A percentile compares a stretch with the other conserved stretches of the same genome.
Conservation (phyloP, 2,329 filamentous ascomycete genomes). For the Didymella sp. region DNA sequence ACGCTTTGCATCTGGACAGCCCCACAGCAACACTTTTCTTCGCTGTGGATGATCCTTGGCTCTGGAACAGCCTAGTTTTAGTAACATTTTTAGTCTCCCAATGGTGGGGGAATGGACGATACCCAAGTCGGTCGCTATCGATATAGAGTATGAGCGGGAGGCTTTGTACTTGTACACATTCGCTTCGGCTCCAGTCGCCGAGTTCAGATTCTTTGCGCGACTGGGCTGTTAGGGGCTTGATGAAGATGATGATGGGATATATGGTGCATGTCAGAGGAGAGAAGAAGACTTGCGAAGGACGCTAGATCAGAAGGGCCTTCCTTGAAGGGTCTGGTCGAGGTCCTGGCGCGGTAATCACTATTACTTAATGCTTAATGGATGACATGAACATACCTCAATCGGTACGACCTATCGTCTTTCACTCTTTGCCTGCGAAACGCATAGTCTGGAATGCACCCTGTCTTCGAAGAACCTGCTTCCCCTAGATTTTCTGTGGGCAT, state of each 20-base stretch:
- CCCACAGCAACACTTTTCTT: conserved; percentile 19
- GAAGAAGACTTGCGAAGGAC: conserved; percentile 4
- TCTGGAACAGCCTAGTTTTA: conserved; percentile 14
- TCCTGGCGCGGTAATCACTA: conserved; percentile 31
- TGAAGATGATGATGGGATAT: conserved; percentile 5
- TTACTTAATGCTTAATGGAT: conserved; percentile 48
- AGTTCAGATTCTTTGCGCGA: conserved; percentile 28
- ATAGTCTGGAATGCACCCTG: too few species aligned
- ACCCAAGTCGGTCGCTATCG: conserved; percentile 23
- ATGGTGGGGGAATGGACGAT: conserved; percentile 16
- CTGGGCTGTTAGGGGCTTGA: conserved; percentile 28
- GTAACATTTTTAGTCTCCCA: conserved; percentile 16
- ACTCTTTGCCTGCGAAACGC: neutral
- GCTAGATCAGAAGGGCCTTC: conserved; percentile 14
- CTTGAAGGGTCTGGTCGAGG: conserved; percentile 12
- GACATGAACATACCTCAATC: conserved; percentile 20
- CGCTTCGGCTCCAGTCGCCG: conserved; percentile 37
- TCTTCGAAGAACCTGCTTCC: too few species aligned
- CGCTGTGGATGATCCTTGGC: conserved; percentile 20
- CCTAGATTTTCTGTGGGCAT: too few species aligned
- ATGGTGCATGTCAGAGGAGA: conserved; percentile 11
- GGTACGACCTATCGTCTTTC: too few species aligned
- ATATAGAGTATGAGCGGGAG: conserved; percentile 18
- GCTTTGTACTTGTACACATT: conserved; percentile 41
- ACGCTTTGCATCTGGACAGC: conserved; percentile 22